Evolutionary conservation across 202 grass and related monocot genomes (phyloP), one percentile per base, ranked within the genome.

Genomic region (Schoenoplectus tabernaemontani): DNA sequence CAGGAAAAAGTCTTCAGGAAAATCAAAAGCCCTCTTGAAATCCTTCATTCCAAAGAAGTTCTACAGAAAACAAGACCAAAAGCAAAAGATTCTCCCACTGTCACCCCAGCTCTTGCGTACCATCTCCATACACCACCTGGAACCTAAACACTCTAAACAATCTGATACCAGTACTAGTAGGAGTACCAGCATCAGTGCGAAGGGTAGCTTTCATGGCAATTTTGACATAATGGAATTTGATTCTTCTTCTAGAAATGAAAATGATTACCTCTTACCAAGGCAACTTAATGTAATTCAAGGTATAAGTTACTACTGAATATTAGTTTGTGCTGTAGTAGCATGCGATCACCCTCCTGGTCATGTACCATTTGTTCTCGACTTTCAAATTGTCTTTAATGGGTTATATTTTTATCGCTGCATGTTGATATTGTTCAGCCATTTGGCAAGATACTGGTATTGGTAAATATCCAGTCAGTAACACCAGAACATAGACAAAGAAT

Each of bases 81-180:
- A 93, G 83, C 81, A 91, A 65, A 93, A 96, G 84, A 96, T 96
- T 82, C 92, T 93, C 70, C 90, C 88, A 78, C 77, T 91, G 79
- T 89, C 90, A 59, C 90, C 92, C 64, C 84, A 86, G 64, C 87
- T 99, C n/a, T 42, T 99, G 56, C 92, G 92, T 9, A 99, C 92
- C 9, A 81, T 96, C 84, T 99, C 96, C 0, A 93, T 99, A 82
- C 92, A 99, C 82, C 93, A 99, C 70, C 64, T 91, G 79, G 85
- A 99, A 77, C 92, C 57, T 56, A 88, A 99, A 77, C 46, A 80
- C 0, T 34, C 51, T 67, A 85, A 19, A 56, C 28, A 30, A 75
- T 75, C 47, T 34, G 48, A 15, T 20, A 76, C 62, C 84, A 22
- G 75, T 37, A 82, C 43, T 46, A 83, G 64, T 33, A 67, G 78